Percentiles rank a stretch among this genome's conserved stretches.
Evolutionary conservation across 2,329 filamentous ascomycete genomes (phyloP).

Genomic region (Volutella citrinella): DNA sequence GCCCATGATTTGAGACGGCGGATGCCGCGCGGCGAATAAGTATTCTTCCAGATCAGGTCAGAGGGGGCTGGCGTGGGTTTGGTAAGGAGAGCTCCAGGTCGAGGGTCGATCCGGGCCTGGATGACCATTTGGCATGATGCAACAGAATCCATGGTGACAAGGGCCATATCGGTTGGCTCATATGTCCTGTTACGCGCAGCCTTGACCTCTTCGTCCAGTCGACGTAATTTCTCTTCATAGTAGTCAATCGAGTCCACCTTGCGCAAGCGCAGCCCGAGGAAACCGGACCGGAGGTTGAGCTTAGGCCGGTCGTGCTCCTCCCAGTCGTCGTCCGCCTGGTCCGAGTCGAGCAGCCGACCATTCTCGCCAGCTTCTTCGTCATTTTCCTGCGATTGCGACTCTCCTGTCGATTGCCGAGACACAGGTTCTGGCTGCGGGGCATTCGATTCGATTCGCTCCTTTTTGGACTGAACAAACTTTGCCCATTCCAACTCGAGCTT

Average conservation of each 20-base stretch:
- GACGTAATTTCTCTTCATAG: constrained; percentile 80
- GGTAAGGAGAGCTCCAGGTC: constrained; percentile 80
- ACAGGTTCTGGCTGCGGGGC: background rate
- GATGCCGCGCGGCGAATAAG: constrained; percentile 71
- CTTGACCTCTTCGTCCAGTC: constrained; percentile 72
- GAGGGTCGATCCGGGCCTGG: constrained; percentile 88
- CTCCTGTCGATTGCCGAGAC: constrained; percentile 14
- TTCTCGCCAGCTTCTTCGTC: constrained; percentile 52
- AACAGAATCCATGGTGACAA: constrained; percentile 96
- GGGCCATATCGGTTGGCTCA: constrained; percentile 76
- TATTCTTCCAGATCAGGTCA: constrained; percentile 95
- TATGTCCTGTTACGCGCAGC: constrained; percentile 73
- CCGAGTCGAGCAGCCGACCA: constrained; percentile 56
- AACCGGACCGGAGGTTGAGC: constrained; percentile 74
- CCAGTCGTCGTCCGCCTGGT: constrained; percentile 27
- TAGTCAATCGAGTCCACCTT: constrained; percentile 91
- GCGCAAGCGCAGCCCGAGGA: constrained; percentile 66
- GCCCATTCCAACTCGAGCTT: constrained; percentile 84
- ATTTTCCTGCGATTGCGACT: constrained; percentile 31
- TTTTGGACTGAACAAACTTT: constrained; percentile 47
- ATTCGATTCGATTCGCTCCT: constrained; percentile 12
- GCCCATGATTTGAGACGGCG: constrained; percentile 78
- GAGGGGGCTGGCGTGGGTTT: constrained; percentile 83
- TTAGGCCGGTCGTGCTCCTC: constrained; percentile 58
- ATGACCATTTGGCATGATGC: constrained; percentile 93